phyloP scores from a whole-genome alignment of 805 yeast species.

The Zygosaccharomyces bailii region DNA sequence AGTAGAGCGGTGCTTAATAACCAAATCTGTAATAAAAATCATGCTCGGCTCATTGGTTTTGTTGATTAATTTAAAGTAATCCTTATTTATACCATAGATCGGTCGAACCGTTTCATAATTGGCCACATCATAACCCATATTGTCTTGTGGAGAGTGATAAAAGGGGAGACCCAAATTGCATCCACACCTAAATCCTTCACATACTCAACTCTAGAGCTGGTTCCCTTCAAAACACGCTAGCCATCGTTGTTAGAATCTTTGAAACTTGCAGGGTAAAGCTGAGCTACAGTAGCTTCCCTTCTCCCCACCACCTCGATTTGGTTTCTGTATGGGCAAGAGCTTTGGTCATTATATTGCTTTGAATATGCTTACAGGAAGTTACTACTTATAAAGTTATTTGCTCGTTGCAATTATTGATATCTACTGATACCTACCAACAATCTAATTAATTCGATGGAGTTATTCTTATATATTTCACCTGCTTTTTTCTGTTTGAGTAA shows the following conservation, averaged over 20 bases:
- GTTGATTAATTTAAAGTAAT: conserved; percentile 46
- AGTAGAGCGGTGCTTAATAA: conserved; percentile 54
- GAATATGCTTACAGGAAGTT: no score
- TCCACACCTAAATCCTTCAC: conserved; percentile 48
- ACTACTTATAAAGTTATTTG: background rate
- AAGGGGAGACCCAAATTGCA: conserved; percentile 55
- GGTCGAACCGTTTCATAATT: conserved; percentile 51
- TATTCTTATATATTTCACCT: no score
- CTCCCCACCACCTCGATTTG: no score
- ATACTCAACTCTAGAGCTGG: conserved; percentile 49
- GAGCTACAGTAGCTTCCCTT: no score
- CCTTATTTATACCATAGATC: conserved; percentile 52
- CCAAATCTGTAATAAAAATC: conserved; percentile 52
- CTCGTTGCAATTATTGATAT: background rate
- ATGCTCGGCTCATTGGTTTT: conserved; percentile 48
- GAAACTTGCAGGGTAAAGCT: conserved; percentile 59
- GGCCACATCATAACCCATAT: conserved; percentile 60
- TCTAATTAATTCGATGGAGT: no score
- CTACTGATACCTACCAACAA: background rate
- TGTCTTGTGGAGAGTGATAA: conserved; percentile 56
- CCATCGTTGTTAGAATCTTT: conserved; percentile 60
- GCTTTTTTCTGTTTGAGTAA: no score
- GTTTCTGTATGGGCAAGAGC: no score
- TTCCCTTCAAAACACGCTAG: conserved; percentile 54
- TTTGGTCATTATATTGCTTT: no score